These are phyloP conservation scores for Paecilomyces variotii DNA, from an alignment of 2,329 filamentous ascomycete genomes.

Conservation along the genomic window DNA sequence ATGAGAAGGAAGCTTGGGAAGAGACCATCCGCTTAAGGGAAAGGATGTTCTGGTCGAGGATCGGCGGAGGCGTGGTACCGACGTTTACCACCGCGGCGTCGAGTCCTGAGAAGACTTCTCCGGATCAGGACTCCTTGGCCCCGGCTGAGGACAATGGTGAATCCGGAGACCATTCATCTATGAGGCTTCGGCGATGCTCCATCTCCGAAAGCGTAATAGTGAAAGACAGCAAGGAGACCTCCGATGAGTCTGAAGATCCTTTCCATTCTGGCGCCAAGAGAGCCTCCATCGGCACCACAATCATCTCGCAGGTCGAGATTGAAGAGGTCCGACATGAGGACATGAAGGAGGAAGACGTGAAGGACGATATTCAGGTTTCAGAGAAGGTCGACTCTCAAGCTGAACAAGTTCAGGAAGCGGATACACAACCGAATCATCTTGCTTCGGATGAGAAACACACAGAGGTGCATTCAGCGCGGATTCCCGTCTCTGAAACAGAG, in stretches of 20 bases:
- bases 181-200: neutral
- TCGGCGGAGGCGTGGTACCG: conserved; percentile 86
- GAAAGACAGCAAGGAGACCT: neutral
- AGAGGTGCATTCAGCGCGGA: neutral
- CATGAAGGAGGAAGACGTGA: neutral
- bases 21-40: conserved; percentile 84
- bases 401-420: neutral
- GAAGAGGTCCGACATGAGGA: neutral
- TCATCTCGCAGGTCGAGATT: conserved; percentile 6
- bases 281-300: conserved; percentile 9
- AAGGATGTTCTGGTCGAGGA: conserved; percentile 92
- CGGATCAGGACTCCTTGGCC: neutral
- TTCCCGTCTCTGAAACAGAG: neutral
- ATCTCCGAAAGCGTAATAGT: neutral
- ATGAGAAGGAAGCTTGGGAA: conserved; percentile 86
- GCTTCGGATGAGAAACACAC: neutral
- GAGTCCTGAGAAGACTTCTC: conserved; percentile 14
- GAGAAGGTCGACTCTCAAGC: neutral
- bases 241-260: conserved; percentile 7
- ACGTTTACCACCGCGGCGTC: conserved; percentile 34
- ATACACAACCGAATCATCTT: neutral
- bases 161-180: conserved; percentile 9
- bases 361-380: neutral
- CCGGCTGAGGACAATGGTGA: conserved; percentile 1
- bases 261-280: conserved; percentile 11